A percentile compares a stretch with the other conserved stretches of the same genome.
phyloP scores from a whole-genome alignment of 2,329 filamentous ascomycete genomes.

The Pseudogymnoascus verrucosus region DNA sequence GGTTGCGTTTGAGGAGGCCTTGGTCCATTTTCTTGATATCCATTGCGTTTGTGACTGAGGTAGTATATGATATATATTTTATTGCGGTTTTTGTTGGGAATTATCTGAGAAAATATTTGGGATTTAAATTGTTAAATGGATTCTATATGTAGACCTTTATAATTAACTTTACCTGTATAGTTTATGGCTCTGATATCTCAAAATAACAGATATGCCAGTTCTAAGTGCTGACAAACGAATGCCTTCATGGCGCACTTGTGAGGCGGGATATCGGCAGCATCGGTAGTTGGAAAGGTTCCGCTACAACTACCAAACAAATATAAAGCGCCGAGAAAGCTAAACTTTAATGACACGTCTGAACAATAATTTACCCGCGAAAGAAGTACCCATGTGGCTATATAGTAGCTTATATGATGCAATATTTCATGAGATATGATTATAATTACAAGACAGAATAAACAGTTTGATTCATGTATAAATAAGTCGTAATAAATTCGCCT shows the following conservation, averaged over 20 bases:
- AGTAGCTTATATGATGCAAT: background rate
- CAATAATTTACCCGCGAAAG: background rate
- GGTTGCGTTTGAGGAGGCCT: conserved; percentile 21
- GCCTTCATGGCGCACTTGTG: background rate
- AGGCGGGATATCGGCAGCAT: background rate
- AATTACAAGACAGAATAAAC: background rate
- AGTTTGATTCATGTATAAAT: background rate
- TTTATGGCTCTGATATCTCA: background rate
- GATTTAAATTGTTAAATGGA: background rate
- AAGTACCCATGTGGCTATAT: background rate
- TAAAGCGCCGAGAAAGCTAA: background rate
- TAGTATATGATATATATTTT: background rate
- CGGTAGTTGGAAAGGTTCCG: background rate
- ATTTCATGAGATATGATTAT: background rate
- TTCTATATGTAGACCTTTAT: background rate
- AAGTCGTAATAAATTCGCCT: background rate
- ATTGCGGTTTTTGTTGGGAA: background rate
- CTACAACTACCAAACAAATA: background rate
- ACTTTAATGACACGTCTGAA: background rate
- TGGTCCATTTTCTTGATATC: conserved; percentile 11
- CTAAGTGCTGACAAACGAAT: background rate
- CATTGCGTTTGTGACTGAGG: background rate
- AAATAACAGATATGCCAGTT: background rate
- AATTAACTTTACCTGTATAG: background rate
- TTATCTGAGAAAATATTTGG: background rate